phyloP scores from a whole-genome alignment of 2,329 filamentous ascomycete genomes.

The Cladosporium oxysporum region DNA sequence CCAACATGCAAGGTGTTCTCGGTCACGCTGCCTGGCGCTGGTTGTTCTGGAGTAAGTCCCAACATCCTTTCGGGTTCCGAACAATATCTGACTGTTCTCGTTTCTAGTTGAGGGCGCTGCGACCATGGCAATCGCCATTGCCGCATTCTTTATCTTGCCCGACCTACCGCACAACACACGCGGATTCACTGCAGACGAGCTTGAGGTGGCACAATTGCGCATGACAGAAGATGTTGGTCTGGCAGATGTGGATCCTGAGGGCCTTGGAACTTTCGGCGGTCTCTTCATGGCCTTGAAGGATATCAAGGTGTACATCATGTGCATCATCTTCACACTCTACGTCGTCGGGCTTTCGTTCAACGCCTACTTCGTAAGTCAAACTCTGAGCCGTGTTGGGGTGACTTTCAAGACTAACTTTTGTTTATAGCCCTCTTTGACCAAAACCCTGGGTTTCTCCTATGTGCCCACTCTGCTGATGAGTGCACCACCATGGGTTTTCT shows the following conservation, averaged over 20 bases:
- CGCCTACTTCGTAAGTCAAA: conserved; percentile 38
- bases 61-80: neutral
- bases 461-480: conserved; percentile 52
- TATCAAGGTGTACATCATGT: conserved; percentile 44
- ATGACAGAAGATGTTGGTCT: conserved; percentile 55
- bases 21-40: conserved; percentile 61
- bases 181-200: conserved; percentile 55
- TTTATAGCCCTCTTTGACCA: conserved; percentile 47
- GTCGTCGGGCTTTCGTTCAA: conserved; percentile 31
- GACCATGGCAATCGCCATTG: conserved; percentile 53
- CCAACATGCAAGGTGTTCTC: conserved; percentile 59
- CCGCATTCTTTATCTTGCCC: conserved; percentile 57
- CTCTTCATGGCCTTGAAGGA: conserved; percentile 38
- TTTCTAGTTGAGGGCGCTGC: conserved; percentile 58
- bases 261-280: conserved; percentile 44
- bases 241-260: conserved; percentile 51
- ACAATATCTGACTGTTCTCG: conserved; percentile 25
- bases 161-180: conserved; percentile 56
- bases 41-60: conserved; percentile 21
- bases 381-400: conserved; percentile 25
- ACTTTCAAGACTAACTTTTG: conserved; percentile 32
- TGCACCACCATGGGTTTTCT: conserved; percentile 43
- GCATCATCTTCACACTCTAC: conserved; percentile 41
- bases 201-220: conserved; percentile 53
- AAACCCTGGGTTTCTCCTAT: conserved; percentile 69